phyloP scores from a whole-genome alignment of 768 basidiomycete species.

The Mrakia frigida region DNA sequence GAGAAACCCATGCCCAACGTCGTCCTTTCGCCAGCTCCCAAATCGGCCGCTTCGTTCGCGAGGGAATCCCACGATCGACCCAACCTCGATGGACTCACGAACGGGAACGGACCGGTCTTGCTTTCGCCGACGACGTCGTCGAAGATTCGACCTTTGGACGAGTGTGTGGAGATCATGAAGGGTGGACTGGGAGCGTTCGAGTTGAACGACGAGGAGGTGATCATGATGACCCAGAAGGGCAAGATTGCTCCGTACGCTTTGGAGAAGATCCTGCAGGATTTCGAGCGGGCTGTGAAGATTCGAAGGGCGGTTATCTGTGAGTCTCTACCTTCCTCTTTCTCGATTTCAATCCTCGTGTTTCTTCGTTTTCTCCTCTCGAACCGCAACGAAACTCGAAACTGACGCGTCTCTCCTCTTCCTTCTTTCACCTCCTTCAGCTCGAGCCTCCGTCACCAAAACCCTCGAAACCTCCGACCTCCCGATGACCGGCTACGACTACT shows the following conservation, averaged over 20 bases:
- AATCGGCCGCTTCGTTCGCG: not conserved
- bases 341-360: not conserved
- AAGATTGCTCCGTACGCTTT: slow-evolving; percentile 93
- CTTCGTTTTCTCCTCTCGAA: too few species aligned
- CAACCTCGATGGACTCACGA: slow-evolving; percentile 23
- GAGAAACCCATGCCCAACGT: slow-evolving; percentile 32
- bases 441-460: slow-evolving; percentile 74
- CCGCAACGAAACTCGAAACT: too few species aligned
- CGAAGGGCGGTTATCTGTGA: slow-evolving; percentile 84
- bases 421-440: slow-evolving; percentile 53
- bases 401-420: not conserved
- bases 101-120: slow-evolving; percentile 25
- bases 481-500: slow-evolving; percentile 81
- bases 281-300: slow-evolving; percentile 79
- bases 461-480: slow-evolving; percentile 81
- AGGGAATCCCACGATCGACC: slow-evolving; percentile 22
- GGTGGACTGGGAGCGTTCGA: slow-evolving; percentile 46
- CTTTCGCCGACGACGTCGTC: slow-evolving; percentile 11
- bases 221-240: slow-evolving; percentile 77
- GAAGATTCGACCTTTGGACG: slow-evolving; percentile 57
- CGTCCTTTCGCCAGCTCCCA: not conserved
- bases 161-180: slow-evolving; percentile 70
- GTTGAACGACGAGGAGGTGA: slow-evolving; percentile 86
- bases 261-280: slow-evolving; percentile 86
- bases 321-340: slow-evolving; percentile 43